Conservation (phyloP, 805 yeast genomes). For the Metschnikowia lochheadii region DNA sequence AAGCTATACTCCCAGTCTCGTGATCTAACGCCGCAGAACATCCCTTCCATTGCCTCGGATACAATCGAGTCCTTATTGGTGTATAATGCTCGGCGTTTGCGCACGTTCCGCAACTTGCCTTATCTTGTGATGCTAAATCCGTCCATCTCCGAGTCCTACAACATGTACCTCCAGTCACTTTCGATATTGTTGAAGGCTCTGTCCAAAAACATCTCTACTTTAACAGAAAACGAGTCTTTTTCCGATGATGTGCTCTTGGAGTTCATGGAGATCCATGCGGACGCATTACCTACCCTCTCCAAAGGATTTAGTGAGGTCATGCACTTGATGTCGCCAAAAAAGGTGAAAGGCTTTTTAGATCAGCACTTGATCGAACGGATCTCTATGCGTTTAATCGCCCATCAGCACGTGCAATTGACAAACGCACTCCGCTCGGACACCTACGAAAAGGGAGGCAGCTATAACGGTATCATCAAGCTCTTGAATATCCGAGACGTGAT, state of each 20-base stretch:
- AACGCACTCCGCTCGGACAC: slow-evolving; percentile 33
- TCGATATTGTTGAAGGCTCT: slow-evolving; percentile 32
- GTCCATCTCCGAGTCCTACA: slow-evolving; percentile 72
- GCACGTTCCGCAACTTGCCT: slow-evolving; percentile 69
- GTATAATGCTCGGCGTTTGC: slow-evolving; percentile 66
- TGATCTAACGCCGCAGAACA: slow-evolving; percentile 34
- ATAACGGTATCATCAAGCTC: slow-evolving; percentile 55
- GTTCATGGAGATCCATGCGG: slow-evolving; percentile 74
- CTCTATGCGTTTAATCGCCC: slow-evolving; percentile 79
- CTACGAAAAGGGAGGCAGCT: slow-evolving; percentile 54
- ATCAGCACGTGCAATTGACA: slow-evolving; percentile 73
- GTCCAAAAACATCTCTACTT: slow-evolving; percentile 37
- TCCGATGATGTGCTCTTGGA: slow-evolving; percentile 46
- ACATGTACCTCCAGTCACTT: slow-evolving; percentile 68
- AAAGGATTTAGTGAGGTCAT: slow-evolving; percentile 74
- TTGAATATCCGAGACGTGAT: slow-evolving; percentile 62
- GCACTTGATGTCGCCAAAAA: slow-evolving; percentile 40
- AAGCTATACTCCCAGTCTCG: slow-evolving; percentile 42
- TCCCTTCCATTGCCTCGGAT: slow-evolving; percentile 46
- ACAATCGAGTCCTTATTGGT: slow-evolving; percentile 56
- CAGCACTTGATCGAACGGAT: slow-evolving; percentile 79
- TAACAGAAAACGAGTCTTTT: slow-evolving; percentile 53
- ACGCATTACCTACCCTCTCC: slow-evolving; percentile 77
- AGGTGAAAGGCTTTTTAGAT: slow-evolving; percentile 63
- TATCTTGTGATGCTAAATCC: slow-evolving; percentile 86